Percentiles rank a stretch among this genome's conserved stretches.
These are phyloP conservation scores for Aspergillus sojae DNA, from an alignment of 2,329 filamentous ascomycete genomes.

Conservation along the genomic window DNA sequence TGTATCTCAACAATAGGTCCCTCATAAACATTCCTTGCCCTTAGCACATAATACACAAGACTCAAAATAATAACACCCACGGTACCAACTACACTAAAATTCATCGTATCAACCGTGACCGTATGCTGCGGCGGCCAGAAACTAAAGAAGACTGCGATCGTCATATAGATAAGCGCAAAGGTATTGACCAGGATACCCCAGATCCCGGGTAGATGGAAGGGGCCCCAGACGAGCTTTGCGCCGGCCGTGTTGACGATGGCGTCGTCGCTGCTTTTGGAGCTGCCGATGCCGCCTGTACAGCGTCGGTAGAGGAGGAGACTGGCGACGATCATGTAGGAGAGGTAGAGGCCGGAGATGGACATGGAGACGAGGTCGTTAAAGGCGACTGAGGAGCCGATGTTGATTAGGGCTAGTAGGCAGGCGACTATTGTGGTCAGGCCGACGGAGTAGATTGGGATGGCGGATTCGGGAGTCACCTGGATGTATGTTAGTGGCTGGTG, in stretches of 20 bases:
- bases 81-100: constrained; percentile 50
- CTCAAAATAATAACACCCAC: constrained; percentile 43
- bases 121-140: constrained; percentile 49
- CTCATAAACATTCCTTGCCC: constrained; percentile 38
- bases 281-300: constrained; percentile 23
- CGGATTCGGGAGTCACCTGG: constrained; percentile 27
- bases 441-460: constrained; percentile 31
- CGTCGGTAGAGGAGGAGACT: constrained; percentile 32
- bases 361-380: constrained; percentile 39
- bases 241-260: constrained; percentile 28
- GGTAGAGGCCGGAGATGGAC: constrained; percentile 34
- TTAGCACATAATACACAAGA: constrained; percentile 42
- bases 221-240: constrained; percentile 33
- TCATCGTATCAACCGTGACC: constrained; percentile 48
- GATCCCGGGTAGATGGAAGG: constrained; percentile 31
- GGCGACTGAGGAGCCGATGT: constrained; percentile 34
- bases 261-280: constrained; percentile 20
- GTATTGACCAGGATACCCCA: constrained; percentile 48
- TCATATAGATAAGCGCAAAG: constrained; percentile 49
- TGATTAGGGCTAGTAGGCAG: constrained; percentile 37
- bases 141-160: constrained; percentile 51
- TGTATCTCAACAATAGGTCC: constrained; percentile 31
- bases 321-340: constrained; percentile 33
- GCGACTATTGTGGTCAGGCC: constrained; percentile 28
- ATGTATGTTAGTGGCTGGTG: constrained; percentile 13